Evolutionary conservation across 1,284 basidiomycete genomes (phyloP), one percentile per base, ranked within the genome.

Genomic region (Chalciporus sp.): DNA sequence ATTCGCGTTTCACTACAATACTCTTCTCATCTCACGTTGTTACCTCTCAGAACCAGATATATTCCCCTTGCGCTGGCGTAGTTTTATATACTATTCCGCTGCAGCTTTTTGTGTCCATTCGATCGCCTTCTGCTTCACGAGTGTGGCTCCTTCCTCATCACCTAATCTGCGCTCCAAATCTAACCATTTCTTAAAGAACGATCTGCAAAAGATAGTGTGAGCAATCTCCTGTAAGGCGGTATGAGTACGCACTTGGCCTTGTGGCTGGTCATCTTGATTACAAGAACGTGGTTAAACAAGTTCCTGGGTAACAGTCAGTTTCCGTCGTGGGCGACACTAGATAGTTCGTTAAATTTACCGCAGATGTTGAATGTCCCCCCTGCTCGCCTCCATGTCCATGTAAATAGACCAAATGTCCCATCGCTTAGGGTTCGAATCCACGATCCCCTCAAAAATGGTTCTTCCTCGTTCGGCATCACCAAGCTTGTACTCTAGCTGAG

Each of bases 111-210:
- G 86, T 61, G 88, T 90, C 94, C 94, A 98, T 70, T 91, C 90
- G 53, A 93, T 77, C 7, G 96, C 97, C 68, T 89, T 90, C 58
- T 85, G 78, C 76, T 98, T 95, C 37, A 98, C 97, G 42, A 40
- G 70, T 28, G 84, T 81, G 47, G 87, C 88, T 23, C 95, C 95
- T 45, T 88, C 85, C 55, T 90, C 90, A 64, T 97, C 92, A 1
- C 97, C 97, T 52, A 95, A 75, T 59, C 85, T 82, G 63, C 85
- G 85, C 73, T 99, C 97, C 43, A 98, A 75, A 55, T 88, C 87
- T 39, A 99, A 79, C 94, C 96, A 98, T 73, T 98, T 98, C 74
- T 99, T 99, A 83, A 98, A 97, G 71, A 96, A 88, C 39, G 87
- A 85, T 73, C 90, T 91, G 39, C 37, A 44, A 53, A 53, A 33